Base-by-base conservation (phyloP, 148 eudicot species). In the Cornus controversa region DNA sequence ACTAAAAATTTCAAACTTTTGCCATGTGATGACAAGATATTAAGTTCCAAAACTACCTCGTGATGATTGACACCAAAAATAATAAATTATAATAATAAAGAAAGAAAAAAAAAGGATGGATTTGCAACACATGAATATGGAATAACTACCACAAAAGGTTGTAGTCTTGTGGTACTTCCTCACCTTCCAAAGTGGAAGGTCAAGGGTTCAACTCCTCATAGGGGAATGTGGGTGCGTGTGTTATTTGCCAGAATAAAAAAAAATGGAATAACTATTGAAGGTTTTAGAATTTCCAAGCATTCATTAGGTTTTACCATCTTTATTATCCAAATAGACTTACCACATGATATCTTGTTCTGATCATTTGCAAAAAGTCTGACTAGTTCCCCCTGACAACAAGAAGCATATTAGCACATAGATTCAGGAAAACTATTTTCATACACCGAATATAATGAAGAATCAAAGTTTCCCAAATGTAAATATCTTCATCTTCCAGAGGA, bases 341-440 rank as follows among this genome's bases (percentile, higher is more conserved):
- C 97, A 79, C 98, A 92, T 64, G 92, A 85, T 80, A 94, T 94
- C 84, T 94, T 94, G 80, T 89, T 88, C 79, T 91, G 91, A 67
- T 90, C 93, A 81, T 92, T 92, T 79, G 97, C 98, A 80, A 90
- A 87, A 72, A 75, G 83, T 79, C 92, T 85, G 81, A 94, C 98
- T 18, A 94, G 54, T 13, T 92, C 94, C 74, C 98, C 98, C 98
- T 94, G 90, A 77, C 67, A 75, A 28, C 22, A 75, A 31, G 0
- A 16, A 72, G 25, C 47, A 60, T 25, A 62, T 70, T 58, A 66
- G 65, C 69, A 75, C 36, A 74, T 14, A 72, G 42, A 67, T 37
- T 74, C 10, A 79, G 71, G 69, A 47, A 81, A 1, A 74, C 28
- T 26, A 77, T 9, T 42, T 64, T 24, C 73, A 67, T 37, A 28